phyloP scores from a whole-genome alignment of 129 eudicot genomes.

The Centrapalus pauciflorus region DNA sequence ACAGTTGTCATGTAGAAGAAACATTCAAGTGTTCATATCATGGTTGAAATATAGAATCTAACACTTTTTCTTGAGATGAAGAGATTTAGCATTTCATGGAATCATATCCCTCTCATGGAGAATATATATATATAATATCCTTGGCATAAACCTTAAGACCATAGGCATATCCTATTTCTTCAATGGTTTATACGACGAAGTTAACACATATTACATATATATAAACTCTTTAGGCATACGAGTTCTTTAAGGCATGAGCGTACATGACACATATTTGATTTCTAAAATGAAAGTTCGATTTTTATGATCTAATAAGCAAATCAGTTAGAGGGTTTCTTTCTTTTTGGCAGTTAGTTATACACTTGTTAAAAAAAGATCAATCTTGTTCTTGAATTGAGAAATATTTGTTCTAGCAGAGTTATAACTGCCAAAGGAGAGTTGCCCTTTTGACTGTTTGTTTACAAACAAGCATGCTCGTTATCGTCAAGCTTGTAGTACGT shows the following conservation, averaged over 20 bases:
- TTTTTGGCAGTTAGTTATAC: constrained; percentile 48
- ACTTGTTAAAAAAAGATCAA: neutral
- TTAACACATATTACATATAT: constrained; percentile 18
- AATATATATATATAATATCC: constrained; percentile 47
- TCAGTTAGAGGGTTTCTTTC: constrained; percentile 51
- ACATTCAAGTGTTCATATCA: constrained; percentile 25
- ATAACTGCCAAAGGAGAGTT: constrained; percentile 77
- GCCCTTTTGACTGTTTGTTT: constrained; percentile 52
- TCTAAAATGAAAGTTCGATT: neutral
- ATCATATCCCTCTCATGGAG: constrained; percentile 12
- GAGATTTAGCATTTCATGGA: constrained; percentile 26
- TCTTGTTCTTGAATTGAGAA: constrained; percentile 8
- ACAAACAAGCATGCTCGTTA: constrained; percentile 6
- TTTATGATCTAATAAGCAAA: constrained; percentile 29
- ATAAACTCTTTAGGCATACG: neutral
- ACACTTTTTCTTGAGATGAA: constrained; percentile 15
- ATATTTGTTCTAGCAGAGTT: neutral
- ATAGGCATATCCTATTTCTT: constrained; percentile 37
- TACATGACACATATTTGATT: too few relatives aligned
- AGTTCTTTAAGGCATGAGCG: too few relatives aligned
- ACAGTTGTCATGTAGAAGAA: neutral
- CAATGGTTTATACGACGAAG: constrained; percentile 28
- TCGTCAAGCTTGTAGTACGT: neutral
- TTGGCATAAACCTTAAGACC: constrained; percentile 32
- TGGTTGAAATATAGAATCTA: constrained; percentile 25